A percentile compares a stretch with the other conserved stretches of the same genome.
These are phyloP conservation scores for Friedmanniomyces endolithicus DNA, from an alignment of 495 filamentous ascomycete species.

Conservation along the genomic window DNA sequence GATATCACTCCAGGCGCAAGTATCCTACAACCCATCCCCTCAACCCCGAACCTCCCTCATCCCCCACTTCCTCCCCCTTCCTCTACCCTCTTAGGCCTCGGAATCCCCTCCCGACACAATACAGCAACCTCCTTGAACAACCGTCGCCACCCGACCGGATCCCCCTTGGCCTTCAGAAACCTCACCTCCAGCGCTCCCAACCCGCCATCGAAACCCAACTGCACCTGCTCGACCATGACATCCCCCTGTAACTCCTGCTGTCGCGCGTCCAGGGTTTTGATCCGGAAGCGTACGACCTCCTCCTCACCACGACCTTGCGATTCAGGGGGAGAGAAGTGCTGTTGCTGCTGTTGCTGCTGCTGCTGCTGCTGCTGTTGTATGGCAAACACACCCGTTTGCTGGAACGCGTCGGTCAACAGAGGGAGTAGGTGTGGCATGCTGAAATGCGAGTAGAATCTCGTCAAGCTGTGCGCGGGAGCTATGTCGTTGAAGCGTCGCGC, in stretches of 20 bases:
- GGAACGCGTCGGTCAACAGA: conserved; percentile 65
- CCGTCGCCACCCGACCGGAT: conserved; percentile 91
- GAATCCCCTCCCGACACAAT: conserved; percentile 69
- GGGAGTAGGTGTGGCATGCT: conserved; percentile 65
- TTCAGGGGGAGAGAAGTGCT: conserved; percentile 38
- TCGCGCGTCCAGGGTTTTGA: conserved; percentile 67
- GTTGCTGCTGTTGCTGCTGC: no score
- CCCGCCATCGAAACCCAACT: conserved; percentile 16
- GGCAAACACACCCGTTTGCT: conserved; percentile 67
- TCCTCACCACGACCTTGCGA: conserved; percentile 21
- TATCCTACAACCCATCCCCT: no score
- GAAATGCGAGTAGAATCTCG: conserved; percentile 81
- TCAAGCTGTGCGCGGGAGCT: conserved; percentile 64
- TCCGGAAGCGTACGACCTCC: conserved; percentile 44
- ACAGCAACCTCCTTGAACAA: conserved; percentile 91
- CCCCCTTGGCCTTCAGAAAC: conserved; percentile 89
- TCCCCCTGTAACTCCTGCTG: conserved; percentile 73
- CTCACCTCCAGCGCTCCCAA: conserved; percentile 64
- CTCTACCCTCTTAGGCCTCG: conserved; percentile 18
- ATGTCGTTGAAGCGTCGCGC: conserved; percentile 84
- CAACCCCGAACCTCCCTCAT: no score
- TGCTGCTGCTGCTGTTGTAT: no score
- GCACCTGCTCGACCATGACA: conserved; percentile 62
- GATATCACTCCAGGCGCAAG: no score
- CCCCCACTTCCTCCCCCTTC: neutral